Evolutionary conservation across 345 rosid genomes (phyloP).

Genomic region (Hibiscus mutabilis): DNA sequence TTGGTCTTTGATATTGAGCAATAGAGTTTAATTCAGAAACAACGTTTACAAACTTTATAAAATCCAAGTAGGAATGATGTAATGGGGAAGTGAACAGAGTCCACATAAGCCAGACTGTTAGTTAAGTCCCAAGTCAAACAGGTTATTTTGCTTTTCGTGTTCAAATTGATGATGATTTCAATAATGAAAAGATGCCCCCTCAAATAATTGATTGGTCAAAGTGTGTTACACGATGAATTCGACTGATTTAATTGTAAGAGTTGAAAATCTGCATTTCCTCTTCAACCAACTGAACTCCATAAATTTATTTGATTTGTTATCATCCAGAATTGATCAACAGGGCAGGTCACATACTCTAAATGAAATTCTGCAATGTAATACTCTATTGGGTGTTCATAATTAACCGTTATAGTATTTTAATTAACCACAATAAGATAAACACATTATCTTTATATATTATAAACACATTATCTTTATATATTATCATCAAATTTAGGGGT

Average conservation of each 20-base stretch:
- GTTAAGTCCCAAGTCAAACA: conserved; percentile 1
- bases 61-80: neutral
- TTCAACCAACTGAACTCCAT: too few species aligned
- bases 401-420: too few species aligned
- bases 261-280: too few species aligned
- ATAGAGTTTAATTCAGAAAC: neutral
- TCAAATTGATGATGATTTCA: neutral
- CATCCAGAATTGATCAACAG: conserved; percentile 8
- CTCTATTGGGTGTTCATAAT: too few species aligned
- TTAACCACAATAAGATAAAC: too few species aligned
- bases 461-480: too few species aligned
- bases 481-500: too few species aligned
- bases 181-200: conserved; percentile 5
- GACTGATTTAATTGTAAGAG: too few species aligned
- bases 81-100: neutral
- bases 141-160: neutral
- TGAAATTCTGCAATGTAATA: too few species aligned
- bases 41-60: neutral
- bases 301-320: neutral
- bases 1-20: too few species aligned
- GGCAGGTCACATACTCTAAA: conserved; percentile 10
- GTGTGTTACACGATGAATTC: too few species aligned
- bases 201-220: neutral
- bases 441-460: too few species aligned
- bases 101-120: neutral